Conservation (phyloP, 495 filamentous ascomycete species). For the Cercophora newfieldiana region DNA sequence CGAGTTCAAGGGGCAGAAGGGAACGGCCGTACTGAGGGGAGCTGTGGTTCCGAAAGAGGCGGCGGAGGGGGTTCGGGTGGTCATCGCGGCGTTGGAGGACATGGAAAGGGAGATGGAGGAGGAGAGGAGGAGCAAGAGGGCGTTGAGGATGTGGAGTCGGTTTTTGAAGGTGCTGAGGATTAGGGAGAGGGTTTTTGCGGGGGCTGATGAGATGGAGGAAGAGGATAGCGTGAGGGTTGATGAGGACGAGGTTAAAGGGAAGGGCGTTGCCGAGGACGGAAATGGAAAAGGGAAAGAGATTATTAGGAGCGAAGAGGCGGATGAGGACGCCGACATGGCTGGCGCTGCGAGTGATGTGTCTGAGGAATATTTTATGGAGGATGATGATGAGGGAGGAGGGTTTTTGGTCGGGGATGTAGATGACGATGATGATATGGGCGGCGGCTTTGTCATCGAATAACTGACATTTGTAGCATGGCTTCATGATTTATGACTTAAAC, state of each 20-base stretch:
- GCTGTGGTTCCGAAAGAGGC: conserved; percentile 72
- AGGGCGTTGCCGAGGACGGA: conserved; percentile 18
- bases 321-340: conserved; percentile 24
- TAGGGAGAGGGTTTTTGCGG: conserved; percentile 66
- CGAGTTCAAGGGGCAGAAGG: conserved; percentile 75
- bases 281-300: not conserved
- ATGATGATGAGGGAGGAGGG: conserved; percentile 39
- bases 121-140: conserved; percentile 54
- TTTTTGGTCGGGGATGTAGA: conserved; percentile 30
- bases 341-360: conserved; percentile 27
- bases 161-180: conserved; percentile 78
- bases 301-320: conserved; percentile 12
- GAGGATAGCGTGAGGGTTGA: conserved; percentile 20
- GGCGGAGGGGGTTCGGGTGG: conserved; percentile 67
- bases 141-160: conserved; percentile 71
- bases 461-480: too few relatives aligned
- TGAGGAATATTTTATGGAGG: conserved; percentile 29
- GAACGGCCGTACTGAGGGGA: conserved; percentile 76
- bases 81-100: conserved; percentile 63
- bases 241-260: conserved; percentile 26
- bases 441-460: conserved; percentile 9
- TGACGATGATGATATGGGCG: not conserved
- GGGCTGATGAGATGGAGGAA: conserved; percentile 44
- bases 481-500: not conserved
- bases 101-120: conserved; percentile 58